These are phyloP conservation scores for Leptosphaerulina australis DNA, from an alignment of 2,329 filamentous ascomycete genomes.

Conservation along the genomic window DNA sequence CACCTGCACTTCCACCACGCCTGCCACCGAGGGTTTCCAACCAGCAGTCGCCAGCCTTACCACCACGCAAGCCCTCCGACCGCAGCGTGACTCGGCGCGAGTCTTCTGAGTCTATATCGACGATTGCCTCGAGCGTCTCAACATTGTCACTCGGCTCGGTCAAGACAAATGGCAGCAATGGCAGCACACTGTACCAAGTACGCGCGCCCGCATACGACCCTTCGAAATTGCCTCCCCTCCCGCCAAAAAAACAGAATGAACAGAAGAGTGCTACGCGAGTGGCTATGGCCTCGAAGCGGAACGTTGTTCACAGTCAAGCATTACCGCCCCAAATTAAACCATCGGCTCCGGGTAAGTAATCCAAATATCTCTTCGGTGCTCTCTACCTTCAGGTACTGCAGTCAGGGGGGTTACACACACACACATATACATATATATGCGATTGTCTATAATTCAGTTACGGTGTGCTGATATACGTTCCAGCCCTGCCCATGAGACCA, in stretches of 20 bases:
- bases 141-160: conserved; percentile 58
- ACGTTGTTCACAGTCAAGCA: conserved; percentile 32
- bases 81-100: conserved; percentile 41
- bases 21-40: conserved; percentile 58
- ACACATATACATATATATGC: too few species aligned
- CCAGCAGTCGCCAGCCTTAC: conserved; percentile 50
- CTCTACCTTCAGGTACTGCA: neutral
- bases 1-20: conserved; percentile 44
- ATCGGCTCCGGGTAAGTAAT: conserved; percentile 31
- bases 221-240: conserved; percentile 60
- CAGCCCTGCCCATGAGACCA: conserved; percentile 28
- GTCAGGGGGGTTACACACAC: too few species aligned
- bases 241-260: conserved; percentile 56
- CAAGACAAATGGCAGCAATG: conserved; percentile 48
- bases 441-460: neutral
- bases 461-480: conserved; percentile 19
- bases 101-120: conserved; percentile 59
- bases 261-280: conserved; percentile 46
- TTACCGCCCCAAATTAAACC: conserved; percentile 38
- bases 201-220: conserved; percentile 65
- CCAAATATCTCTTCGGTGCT: conserved; percentile 2
- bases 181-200: conserved; percentile 47
- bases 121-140: conserved; percentile 54
- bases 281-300: conserved; percentile 45
- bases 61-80: conserved; percentile 53